phyloP scores from a whole-genome alignment of 2,329 filamentous ascomycete genomes.

The Phialophora macrospora region DNA sequence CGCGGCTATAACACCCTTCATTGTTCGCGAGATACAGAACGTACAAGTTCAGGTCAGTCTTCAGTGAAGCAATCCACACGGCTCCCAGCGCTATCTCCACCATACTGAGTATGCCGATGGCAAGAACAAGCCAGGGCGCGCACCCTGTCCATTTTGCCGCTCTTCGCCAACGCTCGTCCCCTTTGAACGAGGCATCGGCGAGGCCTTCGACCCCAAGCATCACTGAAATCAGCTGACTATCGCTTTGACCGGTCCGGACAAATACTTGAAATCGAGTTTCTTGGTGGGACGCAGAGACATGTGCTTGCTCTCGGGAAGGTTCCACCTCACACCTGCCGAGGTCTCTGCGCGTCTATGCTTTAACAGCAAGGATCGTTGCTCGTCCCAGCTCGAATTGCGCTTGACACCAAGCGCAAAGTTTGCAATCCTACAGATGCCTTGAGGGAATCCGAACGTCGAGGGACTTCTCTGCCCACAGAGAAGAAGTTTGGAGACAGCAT shows the following conservation, averaged over 20 bases:
- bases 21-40: constrained; percentile 10
- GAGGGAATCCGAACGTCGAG: neutral
- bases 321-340: neutral
- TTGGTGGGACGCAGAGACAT: neutral
- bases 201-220: constrained; percentile 36
- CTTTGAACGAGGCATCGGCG: constrained; percentile 36
- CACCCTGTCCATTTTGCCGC: constrained; percentile 32
- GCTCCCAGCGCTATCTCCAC: constrained; percentile 37
- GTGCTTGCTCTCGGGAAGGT: neutral
- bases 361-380: neutral
- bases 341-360: neutral
- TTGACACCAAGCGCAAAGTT: neutral
- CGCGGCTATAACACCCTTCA: neutral
- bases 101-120: constrained; percentile 34
- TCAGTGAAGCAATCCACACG: constrained; percentile 35
- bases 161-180: constrained; percentile 34
- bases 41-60: constrained; percentile 34
- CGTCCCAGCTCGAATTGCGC: neutral
- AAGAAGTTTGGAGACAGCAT: neutral
- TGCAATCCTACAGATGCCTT: neutral
- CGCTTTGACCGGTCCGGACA: neutral
- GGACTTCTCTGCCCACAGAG: neutral
- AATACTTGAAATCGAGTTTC: neutral
- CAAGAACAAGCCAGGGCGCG: constrained; percentile 34
- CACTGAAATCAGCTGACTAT: neutral